A percentile compares a stretch with the other conserved stretches of the same genome.
These are phyloP conservation scores for Blastobotrys petasosporus DNA, from an alignment of 1,139 yeast genomes.

Conservation along the genomic window DNA sequence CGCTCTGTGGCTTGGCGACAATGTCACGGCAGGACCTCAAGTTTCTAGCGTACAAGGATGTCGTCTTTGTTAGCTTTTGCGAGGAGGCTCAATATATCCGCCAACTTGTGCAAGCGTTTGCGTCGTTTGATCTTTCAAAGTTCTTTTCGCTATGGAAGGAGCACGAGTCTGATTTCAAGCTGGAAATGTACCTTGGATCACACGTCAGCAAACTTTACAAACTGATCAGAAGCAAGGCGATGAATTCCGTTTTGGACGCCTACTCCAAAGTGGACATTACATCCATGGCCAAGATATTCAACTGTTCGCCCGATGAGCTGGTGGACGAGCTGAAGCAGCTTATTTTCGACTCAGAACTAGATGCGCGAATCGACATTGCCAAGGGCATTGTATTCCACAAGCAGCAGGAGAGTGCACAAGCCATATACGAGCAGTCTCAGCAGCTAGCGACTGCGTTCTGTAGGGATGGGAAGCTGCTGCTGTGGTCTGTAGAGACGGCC, in stretches of 20 bases:
- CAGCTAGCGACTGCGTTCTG: conserved; percentile 3
- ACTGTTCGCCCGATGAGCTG: not conserved
- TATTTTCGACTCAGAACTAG: conserved; percentile 11
- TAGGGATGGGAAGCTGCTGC: conserved; percentile 2
- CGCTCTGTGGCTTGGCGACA: conserved; percentile 25
- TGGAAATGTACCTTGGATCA: conserved; percentile 19
- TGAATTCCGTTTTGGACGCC: conserved; percentile 21
- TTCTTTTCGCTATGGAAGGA: conserved; percentile 18
- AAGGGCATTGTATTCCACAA: conserved; percentile 7
- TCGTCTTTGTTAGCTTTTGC: conserved; percentile 61
- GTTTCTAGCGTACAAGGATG: conserved; percentile 38
- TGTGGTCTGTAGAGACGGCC: conserved; percentile 4
- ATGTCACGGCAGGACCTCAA: conserved; percentile 22
- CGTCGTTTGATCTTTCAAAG: conserved; percentile 14
- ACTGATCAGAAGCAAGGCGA: conserved; percentile 20
- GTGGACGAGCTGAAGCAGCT: conserved; percentile 10
- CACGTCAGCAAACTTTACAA: conserved; percentile 13
- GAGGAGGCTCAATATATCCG: conserved; percentile 28
- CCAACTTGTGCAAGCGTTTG: conserved; percentile 16
- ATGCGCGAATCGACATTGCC: conserved; percentile 16
- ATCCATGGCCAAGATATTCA: conserved; percentile 14
- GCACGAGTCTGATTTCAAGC: conserved; percentile 18
- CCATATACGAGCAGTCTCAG: not conserved
- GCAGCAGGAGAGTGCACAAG: not conserved
- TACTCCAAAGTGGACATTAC: conserved; percentile 18